These are phyloP conservation scores for Juglanconis sp. DNA, from an alignment of 2,329 filamentous ascomycete genomes.

Conservation along the genomic window DNA sequence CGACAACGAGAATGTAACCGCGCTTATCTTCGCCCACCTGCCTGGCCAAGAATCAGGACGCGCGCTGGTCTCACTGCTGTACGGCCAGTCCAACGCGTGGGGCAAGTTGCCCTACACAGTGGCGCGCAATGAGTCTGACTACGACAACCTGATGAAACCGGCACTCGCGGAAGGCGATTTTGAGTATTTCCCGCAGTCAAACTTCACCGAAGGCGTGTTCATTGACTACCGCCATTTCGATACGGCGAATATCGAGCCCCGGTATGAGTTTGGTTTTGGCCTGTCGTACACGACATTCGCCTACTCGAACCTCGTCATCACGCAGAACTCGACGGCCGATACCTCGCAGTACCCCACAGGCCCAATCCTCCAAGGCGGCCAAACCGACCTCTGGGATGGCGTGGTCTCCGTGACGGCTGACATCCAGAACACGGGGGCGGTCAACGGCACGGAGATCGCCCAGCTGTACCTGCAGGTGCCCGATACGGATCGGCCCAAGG, in stretches of 20 bases:
- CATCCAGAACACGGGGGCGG: slow-evolving; percentile 40
- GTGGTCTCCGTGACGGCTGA: slow-evolving; percentile 36
- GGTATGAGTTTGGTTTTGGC: slow-evolving; percentile 56
- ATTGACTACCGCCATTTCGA: slow-evolving; percentile 57
- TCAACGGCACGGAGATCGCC: slow-evolving; percentile 43
- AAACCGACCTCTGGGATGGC: slow-evolving; percentile 45
- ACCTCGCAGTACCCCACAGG: slow-evolving; percentile 36
- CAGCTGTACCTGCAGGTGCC: slow-evolving; percentile 48
- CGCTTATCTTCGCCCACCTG: slow-evolving; percentile 60
- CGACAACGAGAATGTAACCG: slow-evolving; percentile 62
- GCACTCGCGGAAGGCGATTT: slow-evolving; percentile 47
- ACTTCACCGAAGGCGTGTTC: slow-evolving; percentile 50
- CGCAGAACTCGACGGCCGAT: slow-evolving; percentile 25
- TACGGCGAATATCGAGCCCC: slow-evolving; percentile 41
- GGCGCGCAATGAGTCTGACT: slow-evolving; percentile 54
- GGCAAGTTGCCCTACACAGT: slow-evolving; percentile 62
- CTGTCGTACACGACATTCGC: slow-evolving; percentile 54
- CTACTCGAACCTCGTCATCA: slow-evolving; percentile 41
- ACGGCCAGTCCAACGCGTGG: slow-evolving; percentile 54
- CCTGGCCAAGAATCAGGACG: slow-evolving; percentile 62
- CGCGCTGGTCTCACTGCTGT: slow-evolving; percentile 54
- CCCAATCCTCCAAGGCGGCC: slow-evolving; percentile 40
- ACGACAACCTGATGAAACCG: slow-evolving; percentile 41
- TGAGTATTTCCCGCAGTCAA: slow-evolving; percentile 46
- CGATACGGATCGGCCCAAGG: slow-evolving; percentile 44